Conservation (phyloP, 345 rosid species). For the Eucalyptus sp. region DNA sequence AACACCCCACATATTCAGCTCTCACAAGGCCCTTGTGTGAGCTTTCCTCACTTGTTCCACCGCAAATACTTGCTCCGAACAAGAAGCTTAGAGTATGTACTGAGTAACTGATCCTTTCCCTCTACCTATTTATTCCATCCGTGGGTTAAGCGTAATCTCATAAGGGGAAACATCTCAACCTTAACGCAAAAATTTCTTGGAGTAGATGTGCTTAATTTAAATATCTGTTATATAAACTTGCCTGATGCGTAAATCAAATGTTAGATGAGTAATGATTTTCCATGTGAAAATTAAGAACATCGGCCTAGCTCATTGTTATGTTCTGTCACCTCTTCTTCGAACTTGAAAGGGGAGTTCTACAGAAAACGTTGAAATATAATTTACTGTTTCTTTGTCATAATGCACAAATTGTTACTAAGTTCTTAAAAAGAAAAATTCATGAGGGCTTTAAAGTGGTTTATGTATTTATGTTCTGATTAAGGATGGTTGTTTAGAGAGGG, state of each 20-base stretch:
- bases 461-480: neutral
- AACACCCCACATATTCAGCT: constrained; percentile 96
- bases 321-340: neutral
- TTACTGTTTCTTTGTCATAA: neutral
- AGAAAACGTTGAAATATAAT: neutral
- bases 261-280: neutral
- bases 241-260: neutral
- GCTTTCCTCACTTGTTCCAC: constrained; percentile 85
- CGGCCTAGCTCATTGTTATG: neutral
- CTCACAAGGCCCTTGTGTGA: constrained; percentile 97
- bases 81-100: constrained; percentile 85
- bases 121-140: neutral
- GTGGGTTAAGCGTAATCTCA: neutral
- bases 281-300: neutral
- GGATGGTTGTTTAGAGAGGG: neutral
- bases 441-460: neutral
- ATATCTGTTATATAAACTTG: neutral
- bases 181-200: neutral
- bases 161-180: neutral
- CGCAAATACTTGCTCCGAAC: constrained; percentile 76
- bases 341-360: neutral
- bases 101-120: neutral
- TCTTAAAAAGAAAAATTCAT: neutral
- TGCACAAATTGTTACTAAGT: neutral
- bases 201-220: neutral